Conservation (phyloP, 495 filamentous ascomycete species). For the Hapsidospora chrysogenum region DNA sequence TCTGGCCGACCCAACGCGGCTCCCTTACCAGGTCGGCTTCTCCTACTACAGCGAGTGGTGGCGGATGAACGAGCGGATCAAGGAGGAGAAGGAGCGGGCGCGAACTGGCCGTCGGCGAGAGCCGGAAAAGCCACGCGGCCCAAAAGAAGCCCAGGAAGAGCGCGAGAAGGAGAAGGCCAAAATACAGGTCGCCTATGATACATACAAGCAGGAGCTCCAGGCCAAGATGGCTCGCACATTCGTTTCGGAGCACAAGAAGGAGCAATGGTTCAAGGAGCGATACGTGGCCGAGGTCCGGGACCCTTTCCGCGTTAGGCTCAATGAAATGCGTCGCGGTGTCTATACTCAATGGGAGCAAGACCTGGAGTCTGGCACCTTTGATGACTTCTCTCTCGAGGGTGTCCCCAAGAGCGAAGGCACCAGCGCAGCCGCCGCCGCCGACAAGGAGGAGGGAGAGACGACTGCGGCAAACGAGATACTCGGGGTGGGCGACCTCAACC, state of each 20-base stretch:
- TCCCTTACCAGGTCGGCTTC: slow-evolving; percentile 91
- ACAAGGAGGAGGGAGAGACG: slow-evolving; percentile 89
- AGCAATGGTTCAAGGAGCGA: slow-evolving; percentile 96
- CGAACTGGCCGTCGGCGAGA: slow-evolving; percentile 59
- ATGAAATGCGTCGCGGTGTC: slow-evolving; percentile 53
- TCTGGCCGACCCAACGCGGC: slow-evolving; percentile 60
- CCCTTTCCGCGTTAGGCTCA: slow-evolving; percentile 47
- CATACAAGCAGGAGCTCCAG: slow-evolving; percentile 87
- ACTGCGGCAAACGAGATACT: slow-evolving; percentile 82
- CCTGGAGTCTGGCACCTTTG: slow-evolving; percentile 65
- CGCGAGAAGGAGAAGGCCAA: slow-evolving; percentile 74
- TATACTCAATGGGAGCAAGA: slow-evolving; percentile 78
- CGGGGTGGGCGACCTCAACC: slow-evolving; percentile 76
- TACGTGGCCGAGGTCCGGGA: slow-evolving; percentile 73
- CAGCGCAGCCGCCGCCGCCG: slow-evolving; percentile 67
- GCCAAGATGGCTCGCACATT: slow-evolving; percentile 79
- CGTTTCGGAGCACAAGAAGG: slow-evolving; percentile 74
- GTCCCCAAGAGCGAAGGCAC: slow-evolving; percentile 90
- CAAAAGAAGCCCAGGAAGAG: slow-evolving; percentile 68
- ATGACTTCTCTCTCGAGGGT: slow-evolving; percentile 87
- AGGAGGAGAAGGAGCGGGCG: slow-evolving; percentile 68
- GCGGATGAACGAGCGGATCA: slow-evolving; percentile 67
- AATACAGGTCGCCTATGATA: slow-evolving; percentile 84
- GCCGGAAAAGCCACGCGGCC: slow-evolving; percentile 51
- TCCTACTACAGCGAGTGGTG: slow-evolving; percentile 97